Base-by-base conservation (phyloP, 2,329 filamentous ascomycete species). In the Colletotrichum graminicola region DNA sequence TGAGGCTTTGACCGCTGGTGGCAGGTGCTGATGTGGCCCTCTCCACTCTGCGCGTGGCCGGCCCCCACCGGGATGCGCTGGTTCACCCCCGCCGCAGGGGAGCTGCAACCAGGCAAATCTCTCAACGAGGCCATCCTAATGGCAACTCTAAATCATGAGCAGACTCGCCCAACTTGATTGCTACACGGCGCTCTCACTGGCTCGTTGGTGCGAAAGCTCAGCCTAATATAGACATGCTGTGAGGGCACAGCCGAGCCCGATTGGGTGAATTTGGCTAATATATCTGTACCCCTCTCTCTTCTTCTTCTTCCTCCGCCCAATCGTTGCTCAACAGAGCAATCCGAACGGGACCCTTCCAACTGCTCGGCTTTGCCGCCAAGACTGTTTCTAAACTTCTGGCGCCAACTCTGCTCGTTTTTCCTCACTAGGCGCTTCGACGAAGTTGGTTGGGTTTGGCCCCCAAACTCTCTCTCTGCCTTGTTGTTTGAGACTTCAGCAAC, bases 11-110 rank as follows among this genome's bases (percentile, higher is more conserved):
- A 45, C 61, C 51, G 14, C 45, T 52, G 45, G 39, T 32, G 52
- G 14, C 45, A 41, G 45, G 39, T 32, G 52, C 62, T 69, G 67
- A 59, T 64, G 59, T 47, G 62, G 45, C 16, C 36, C 16, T 29
- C 49, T 39, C 41, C 18, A 18, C 39, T 54, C 66, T 26, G 32
- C 62, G 5, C 51, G 43, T 26, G 41, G 14, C 32, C 32, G 26
- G 36, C 1, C 66, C 61, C 43, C 66, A 55, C 61, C 26, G 3
- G 43, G 32, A 34, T 21, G 10, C n/a, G 10, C 32, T 29, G 60
- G 45, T n/a, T 34, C 45, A 62, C 45, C 45, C n/a, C 34, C 54
- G 32, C 34, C 23, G 32, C 52, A 36, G 52, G 18, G 52, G 18
- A 51, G 51, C 59, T 2, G 32, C 49, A 23, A 55, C 26, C 45